phyloP scores from a whole-genome alignment of 2,329 filamentous ascomycete species.

The Emergomyces pasteurianus region DNA sequence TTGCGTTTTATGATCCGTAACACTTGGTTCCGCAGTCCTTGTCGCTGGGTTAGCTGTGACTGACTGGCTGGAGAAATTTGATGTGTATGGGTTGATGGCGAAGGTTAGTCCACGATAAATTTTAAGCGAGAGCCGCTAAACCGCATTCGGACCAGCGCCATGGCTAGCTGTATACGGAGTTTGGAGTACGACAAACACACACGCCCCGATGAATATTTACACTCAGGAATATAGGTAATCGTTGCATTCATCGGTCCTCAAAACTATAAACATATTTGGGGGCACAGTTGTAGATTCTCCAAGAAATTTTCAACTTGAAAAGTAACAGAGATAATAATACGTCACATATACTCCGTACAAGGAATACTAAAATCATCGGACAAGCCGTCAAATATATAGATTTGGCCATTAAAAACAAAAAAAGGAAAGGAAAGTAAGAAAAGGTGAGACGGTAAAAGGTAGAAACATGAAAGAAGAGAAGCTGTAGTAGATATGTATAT shows the following conservation, averaged over 20 bases:
- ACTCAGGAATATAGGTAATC: too few species aligned
- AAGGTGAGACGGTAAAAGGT: conserved; percentile 1
- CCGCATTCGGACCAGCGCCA: conserved; percentile 4
- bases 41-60: not conserved
- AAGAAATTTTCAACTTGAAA: not conserved
- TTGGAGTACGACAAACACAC: too few species aligned
- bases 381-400: not conserved
- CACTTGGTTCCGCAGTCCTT: conserved; percentile 13
- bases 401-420: conserved; percentile 15
- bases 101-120: conserved; percentile 15
- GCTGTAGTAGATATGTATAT: not conserved
- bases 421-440: conserved; percentile 7
- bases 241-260: too few species aligned
- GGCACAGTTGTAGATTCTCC: not conserved
- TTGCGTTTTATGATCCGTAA: not conserved
- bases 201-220: not conserved
- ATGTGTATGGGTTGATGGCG: not conserved
- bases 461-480: not conserved
- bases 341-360: not conserved
- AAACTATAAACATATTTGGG: not conserved
- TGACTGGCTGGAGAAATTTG: not conserved
- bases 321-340: too few species aligned
- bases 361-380: not conserved
- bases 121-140: conserved; percentile 31
- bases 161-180: not conserved